A percentile compares a stretch with the other conserved stretches of the same genome.
These are phyloP conservation scores for Malus hybrid DNA, from an alignment of 331 rosid genomes.

Conservation along the genomic window DNA sequence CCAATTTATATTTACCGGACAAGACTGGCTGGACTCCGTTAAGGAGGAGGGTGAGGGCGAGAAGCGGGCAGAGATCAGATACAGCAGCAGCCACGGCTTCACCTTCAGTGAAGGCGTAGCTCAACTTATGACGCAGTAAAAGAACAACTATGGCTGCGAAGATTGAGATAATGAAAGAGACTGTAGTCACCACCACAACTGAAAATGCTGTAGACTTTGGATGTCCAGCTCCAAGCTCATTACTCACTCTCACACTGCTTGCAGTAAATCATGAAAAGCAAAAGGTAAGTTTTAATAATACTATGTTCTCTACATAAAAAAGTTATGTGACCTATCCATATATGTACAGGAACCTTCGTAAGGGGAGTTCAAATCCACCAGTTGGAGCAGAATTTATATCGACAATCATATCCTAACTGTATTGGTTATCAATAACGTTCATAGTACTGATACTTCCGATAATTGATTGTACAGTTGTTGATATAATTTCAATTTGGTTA, in stretches of 20 bases:
- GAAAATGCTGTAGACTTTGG: constrained; percentile 44
- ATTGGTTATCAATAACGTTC: no score
- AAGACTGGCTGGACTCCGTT: constrained; percentile 56
- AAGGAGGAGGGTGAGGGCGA: constrained; percentile 34
- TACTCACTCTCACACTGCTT: constrained; percentile 50
- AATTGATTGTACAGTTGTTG: no score
- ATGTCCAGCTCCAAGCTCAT: constrained; percentile 51
- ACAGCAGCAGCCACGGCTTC: constrained; percentile 40
- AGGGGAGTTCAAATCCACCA: no score
- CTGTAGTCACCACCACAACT: constrained; percentile 21
- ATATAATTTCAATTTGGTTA: no score
- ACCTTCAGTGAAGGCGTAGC: constrained; percentile 38
- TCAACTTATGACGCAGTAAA: constrained; percentile 19
- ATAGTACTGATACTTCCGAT: no score
- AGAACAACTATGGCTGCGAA: constrained; percentile 22
- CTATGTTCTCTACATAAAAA: background rate
- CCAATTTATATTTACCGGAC: constrained; percentile 21
- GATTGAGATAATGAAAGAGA: constrained; percentile 19
- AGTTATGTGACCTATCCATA: background rate
- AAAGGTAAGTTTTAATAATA: background rate
- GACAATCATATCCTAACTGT: no score
- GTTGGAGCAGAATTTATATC: no score
- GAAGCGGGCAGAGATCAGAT: constrained; percentile 35
- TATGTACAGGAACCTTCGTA: background rate
- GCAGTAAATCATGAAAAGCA: background rate